These are phyloP conservation scores for Pouteria glomerata DNA, from an alignment of 148 eudicot genomes.

Conservation along the genomic window DNA sequence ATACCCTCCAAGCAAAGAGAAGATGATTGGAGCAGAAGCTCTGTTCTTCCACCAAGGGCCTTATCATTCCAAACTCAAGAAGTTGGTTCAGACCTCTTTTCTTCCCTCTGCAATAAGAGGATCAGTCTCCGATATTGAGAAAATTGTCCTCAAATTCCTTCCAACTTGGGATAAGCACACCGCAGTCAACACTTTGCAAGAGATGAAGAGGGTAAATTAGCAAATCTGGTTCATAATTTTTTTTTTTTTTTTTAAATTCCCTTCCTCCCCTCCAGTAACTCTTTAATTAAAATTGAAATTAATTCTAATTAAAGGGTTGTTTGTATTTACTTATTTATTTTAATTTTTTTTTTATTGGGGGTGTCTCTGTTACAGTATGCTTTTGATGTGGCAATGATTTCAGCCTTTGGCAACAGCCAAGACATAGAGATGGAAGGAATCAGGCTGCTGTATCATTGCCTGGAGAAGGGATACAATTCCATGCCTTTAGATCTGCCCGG, in stretches of 20 bases:
- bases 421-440: conserved; percentile 55
- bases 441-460: conserved; percentile 42
- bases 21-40: conserved; percentile 74
- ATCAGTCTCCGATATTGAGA: conserved; percentile 42
- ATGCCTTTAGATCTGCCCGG: conserved; percentile 87
- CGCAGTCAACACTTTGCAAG: conserved; percentile 55
- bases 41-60: conserved; percentile 85
- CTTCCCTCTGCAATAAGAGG: conserved; percentile 40
- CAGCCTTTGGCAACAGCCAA: conserved; percentile 52
- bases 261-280: no score
- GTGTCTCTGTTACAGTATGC: conserved; percentile 54
- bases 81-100: conserved; percentile 53
- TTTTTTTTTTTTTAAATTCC: not conserved
- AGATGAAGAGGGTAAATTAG: conserved; percentile 94
- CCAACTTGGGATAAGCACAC: conserved; percentile 48
- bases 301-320: not conserved
- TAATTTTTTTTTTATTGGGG: no score
- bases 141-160: conserved; percentile 49
- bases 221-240: not conserved
- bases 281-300: no score
- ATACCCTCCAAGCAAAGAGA: conserved; percentile 78
- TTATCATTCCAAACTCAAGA: conserved; percentile 65
- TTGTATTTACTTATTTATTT: not conserved
- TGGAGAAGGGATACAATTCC: conserved; percentile 93
- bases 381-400: conserved; percentile 81